A percentile compares a stretch with the other conserved stretches of the same genome.
These are phyloP conservation scores for Lomentospora prolificans DNA, from an alignment of 2,329 filamentous ascomycete genomes.

Conservation along the genomic window DNA sequence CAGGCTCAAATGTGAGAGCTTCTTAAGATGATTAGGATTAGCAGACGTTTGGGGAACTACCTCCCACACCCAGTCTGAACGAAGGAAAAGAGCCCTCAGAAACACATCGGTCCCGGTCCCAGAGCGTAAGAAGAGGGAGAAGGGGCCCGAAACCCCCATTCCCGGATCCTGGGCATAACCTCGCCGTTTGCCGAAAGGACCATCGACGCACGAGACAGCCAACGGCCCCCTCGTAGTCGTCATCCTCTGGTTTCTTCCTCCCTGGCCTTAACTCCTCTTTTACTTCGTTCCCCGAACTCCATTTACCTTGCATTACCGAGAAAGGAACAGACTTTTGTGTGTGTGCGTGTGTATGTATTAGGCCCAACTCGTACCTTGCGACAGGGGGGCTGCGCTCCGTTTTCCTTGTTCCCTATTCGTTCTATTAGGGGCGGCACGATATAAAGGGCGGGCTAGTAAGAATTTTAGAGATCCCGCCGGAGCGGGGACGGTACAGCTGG, in stretches of 20 bases:
- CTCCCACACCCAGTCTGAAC: too few species aligned
- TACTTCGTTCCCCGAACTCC: too few species aligned
- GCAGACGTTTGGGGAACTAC: too few species aligned
- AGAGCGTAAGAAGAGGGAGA: too few species aligned
- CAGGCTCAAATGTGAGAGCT: too few species aligned
- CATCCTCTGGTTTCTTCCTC: background rate
- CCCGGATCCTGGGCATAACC: background rate
- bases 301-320: slow-evolving; percentile 1
- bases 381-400: background rate
- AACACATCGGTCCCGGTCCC: too few species aligned
- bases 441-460: background rate
- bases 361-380: background rate
- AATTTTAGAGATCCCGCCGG: background rate
- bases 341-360: background rate
- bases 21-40: too few species aligned
- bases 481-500: background rate
- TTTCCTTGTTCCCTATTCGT: background rate
- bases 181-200: too few species aligned
- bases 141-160: background rate
- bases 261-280: too few species aligned
- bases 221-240: too few species aligned
- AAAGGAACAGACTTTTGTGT: background rate
- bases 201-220: background rate
- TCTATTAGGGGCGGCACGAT: background rate
- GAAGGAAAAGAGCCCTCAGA: too few species aligned